Evolutionary conservation across 768 basidiomycete species (phyloP), one percentile per base, ranked within the genome.

Genomic region (Boletus huronensis): DNA sequence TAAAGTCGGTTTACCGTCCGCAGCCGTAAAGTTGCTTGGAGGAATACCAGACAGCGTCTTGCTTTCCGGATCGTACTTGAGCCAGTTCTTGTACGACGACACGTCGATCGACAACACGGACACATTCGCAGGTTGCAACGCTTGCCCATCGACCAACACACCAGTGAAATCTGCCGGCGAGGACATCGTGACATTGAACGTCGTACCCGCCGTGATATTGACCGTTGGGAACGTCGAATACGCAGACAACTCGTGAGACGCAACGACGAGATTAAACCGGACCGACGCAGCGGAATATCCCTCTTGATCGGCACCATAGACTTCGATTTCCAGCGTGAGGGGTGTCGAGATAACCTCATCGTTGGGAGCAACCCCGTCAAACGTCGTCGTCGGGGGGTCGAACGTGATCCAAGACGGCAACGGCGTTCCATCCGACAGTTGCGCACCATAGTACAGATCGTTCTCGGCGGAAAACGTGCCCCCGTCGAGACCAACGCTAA

Each of bases 401-500:
- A 92, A 98, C 11, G 52, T 55, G 68, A 96, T 75, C 88, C 92
- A 97, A 9, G 70, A 58, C 0, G 93, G 94, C 28, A 93, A 75
- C 6, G 77, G 74, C 1, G 83, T 81, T n/a, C 90, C 86, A 59
- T 91, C 82, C 1, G 76, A 73, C 63, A 81, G 80, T 32, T 80
- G 76, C 26, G 85, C 84, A 10, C 78, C 75, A 64, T 94, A 93
- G 65, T 66, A 87, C 36, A 90, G 61, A 26, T 72, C 72, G 32
- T 79, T 71, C 43, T 70, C 53, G 29, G 79, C 73, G 2, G 65
- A 54, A 68, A 84, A 87, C 2, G 89, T 93, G 34, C 79, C 74
- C 55, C 80, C 75, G 48, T 84, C 72, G 61, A 97, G 82, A 14
- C 94, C 95, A 54, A 98, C 80, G 63, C 90, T 92, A 73, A 96